These are phyloP conservation scores for Paramecium sonneborni DNA, from an alignment of 73 alveolate species.

Conservation along the genomic window DNA sequence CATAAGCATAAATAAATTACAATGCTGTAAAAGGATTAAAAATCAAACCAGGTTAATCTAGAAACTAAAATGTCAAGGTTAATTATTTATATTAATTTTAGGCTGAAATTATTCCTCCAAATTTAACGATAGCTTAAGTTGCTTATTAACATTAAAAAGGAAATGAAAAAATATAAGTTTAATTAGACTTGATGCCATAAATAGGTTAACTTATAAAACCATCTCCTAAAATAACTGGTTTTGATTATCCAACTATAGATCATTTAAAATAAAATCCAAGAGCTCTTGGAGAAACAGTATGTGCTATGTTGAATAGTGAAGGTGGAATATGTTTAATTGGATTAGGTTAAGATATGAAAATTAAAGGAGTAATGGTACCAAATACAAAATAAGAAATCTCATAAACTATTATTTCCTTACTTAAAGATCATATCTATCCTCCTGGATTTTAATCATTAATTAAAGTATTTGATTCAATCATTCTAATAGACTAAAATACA, in stretches of 20 bases:
- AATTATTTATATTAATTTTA: not conserved
- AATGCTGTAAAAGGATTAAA: constrained; percentile 23
- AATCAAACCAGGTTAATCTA: constrained; percentile 14
- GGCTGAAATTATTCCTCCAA: constrained; percentile 26
- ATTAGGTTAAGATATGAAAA: not conserved
- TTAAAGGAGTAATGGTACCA: not conserved
- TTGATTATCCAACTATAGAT: constrained; percentile 14
- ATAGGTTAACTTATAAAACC: not conserved
- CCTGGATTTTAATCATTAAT: not conserved
- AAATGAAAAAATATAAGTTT: not conserved
- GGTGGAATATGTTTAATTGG: constrained; percentile 23
- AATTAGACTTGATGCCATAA: constrained; percentile 18
- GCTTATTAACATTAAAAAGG: not conserved
- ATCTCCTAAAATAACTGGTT: not conserved
- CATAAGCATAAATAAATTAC: not conserved
- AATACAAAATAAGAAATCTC: constrained; percentile 15
- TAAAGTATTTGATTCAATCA: not conserved
- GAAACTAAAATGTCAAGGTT: not conserved
- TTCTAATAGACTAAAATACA: not conserved
- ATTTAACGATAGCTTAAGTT: not conserved
- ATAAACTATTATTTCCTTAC: not conserved
- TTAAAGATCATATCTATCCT: constrained; percentile 35
- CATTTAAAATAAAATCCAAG: not conserved
- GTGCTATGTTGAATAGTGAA: constrained; percentile 15
- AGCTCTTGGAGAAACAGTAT: constrained; percentile 2